Base-by-base conservation (phyloP, 2,329 filamentous ascomycete genomes). In the Elsinoe batatas region DNA sequence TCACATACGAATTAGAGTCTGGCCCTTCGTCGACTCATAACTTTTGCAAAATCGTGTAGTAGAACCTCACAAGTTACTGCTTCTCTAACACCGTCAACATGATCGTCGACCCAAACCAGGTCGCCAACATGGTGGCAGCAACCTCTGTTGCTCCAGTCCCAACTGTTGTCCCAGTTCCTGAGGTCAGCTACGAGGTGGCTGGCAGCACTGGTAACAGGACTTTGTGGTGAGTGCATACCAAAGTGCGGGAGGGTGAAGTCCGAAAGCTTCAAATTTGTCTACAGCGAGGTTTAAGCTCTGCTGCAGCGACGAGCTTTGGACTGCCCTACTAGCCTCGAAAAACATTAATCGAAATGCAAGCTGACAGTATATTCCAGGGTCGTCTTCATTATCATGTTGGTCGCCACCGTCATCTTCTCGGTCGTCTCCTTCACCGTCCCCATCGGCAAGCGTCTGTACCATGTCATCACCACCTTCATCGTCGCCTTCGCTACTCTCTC, bases 361-460 rank as follows among this genome's bases (percentile, higher is more conserved):
- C 57, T 57, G 51, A 61, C 56, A 17, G 32, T 7, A 12, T 8
- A 12, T 3, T 18, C 13, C 59, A 80, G 85, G 86, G 85, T 91
- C 55, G 83, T 88, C 64, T 87, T 87, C 64, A 80, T 85, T 15
- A 69, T 90, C 63, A 91, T 93, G 87, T 72, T 83, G 32, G 66
- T 91, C 58, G 81, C 85, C 5, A 84, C 86, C 1, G 73, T 85
- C 53, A 75, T 79, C 59, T 91, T 93, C 72, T 80, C 85, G 58
- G 72, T 74, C 55, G 72, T 91, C 66, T 80, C 85, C 30, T 87
- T 82, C 76, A 82, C 81, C 67, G 79, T 87, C 46, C 83, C 85
- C 60, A 79, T 87, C 51, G 76, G 81, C 75, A 87, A 87, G 74
- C 87, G 88, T 58, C 72, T 91, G 58, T 89, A 88, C 74, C 87